Evolutionary conservation across 345 rosid genomes (phyloP), one percentile per base, ranked within the genome.

Genomic region (Eucalyptus erythrocorys): DNA sequence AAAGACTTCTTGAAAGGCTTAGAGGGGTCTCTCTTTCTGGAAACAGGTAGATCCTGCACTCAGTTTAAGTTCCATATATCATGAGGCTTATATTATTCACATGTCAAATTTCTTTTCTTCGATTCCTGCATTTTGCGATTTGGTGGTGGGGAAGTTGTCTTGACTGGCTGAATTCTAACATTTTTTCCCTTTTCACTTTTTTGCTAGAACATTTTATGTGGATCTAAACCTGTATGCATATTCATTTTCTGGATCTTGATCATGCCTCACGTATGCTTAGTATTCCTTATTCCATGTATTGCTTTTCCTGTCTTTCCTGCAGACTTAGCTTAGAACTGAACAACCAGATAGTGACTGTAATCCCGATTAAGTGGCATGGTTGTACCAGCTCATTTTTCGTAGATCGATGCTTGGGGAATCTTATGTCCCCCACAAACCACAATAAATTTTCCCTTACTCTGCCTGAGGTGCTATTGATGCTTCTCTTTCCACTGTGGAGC

Each of bases 1-100:
- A 91, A 88, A 95, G 99, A 92, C 99, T 98, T 91, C 92, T 94
- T 90, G 99, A 97, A 93, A 94, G 99, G 92, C 90, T 98, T 86
- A 95, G 98, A 91, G 97, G 98, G 30, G 96, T 95, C 48, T 91
- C 96, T 61, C 89, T 93, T 68, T 92, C 97, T 92, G 92, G 76
- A 86, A 91, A 92, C 95, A 95, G 99, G 99, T 86, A 86, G 61
- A 86, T 51, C 45, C 53, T 85, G 43, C 59, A 43, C 24, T 86
- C 37, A 10, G 51, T 57, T 30, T 32, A 48, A 85, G 40, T 48
- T 85, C 87, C 59, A 16, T 19, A 48, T 85, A 37, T n/a, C 59
- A 85, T 5, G 57, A 49, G 34, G 43, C 51, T 37, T 85, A 24
- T 81, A 64, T 76, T 37, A 37, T 76, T 37, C 13, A 71, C 82